Base-by-base conservation (phyloP, 2,329 filamentous ascomycete species). In the Phyllosticta citriasiana region DNA sequence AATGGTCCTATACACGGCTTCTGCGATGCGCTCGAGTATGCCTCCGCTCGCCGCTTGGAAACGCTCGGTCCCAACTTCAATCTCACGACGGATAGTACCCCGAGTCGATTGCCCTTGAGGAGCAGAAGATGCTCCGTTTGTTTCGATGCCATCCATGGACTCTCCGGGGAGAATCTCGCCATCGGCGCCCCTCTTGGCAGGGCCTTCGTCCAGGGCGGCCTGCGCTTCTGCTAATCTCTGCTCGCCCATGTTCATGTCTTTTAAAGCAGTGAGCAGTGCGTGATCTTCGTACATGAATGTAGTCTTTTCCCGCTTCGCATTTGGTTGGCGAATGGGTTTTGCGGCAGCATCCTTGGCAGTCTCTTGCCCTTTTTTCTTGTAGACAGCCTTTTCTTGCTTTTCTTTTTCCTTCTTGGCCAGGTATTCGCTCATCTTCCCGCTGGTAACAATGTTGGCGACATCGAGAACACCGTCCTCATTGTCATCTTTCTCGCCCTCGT, bases 381-480 rank as follows among this genome's bases (percentile, higher is more conserved):
- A 78, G 62, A 82, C 75, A 1, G 77, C 76, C 73, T 84, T 87
- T 63, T 88, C 85, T 4, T 80, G 79, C 79, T 89, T 92, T 69
- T 92, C 88, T 70, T 86, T 88, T 70, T 93, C 89, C 72, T 89
- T 91, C 75, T 89, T 89, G 9, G 88, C 89, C 5, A 94, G 77
- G 67, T 91, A 93, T 68, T 94, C 89, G 66, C 85, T 84, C 66
- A 90, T 90, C 72, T 91, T 88, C 33, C 89, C 89, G 66, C 85
- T 88, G 1, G 88, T 88, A 40, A 94, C 89, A 65, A 94, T 92
- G 66, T 83, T 88, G n/a, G 89, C 90, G 55, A 94, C 88, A 66
- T 94, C 88, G 2, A 94, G 78, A 8, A 92, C 88, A 25, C 89
- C 89, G 62, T 93, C 89, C 1, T 84, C 81, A 6, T 85, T 82